These are phyloP conservation scores for Lasiosphaeriaceae sp. DNA, from an alignment of 495 filamentous ascomycete genomes.

Conservation along the genomic window DNA sequence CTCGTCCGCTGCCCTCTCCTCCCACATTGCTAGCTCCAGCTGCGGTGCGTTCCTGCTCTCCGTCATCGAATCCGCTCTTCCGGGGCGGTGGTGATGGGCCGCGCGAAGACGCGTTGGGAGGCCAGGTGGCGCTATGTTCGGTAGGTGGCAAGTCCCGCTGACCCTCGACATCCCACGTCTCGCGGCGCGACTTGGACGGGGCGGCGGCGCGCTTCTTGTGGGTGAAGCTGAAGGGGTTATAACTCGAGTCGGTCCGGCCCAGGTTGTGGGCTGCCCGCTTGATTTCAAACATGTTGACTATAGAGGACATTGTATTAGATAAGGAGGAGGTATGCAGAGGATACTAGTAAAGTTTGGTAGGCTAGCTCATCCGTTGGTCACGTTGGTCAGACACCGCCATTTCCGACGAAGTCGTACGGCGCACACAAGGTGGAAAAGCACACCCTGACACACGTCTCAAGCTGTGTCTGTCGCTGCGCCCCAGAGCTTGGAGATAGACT, in stretches of 20 bases:
- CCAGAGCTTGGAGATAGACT: too few relatives aligned
- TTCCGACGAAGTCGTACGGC: too few relatives aligned
- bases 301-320: constrained; percentile 28
- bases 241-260: constrained; percentile 24
- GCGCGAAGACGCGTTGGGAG: neutral
- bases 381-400: too few relatives aligned
- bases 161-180: constrained; percentile 16
- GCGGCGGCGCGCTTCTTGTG: constrained; percentile 7
- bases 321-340: too few relatives aligned
- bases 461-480: too few relatives aligned
- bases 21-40: neutral
- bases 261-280: constrained; percentile 29
- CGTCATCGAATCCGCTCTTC: neutral
- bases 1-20: neutral
- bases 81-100: neutral
- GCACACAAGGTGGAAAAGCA: too few relatives aligned
- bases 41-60: neutral
- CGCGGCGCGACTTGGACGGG: neutral
- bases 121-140: neutral
- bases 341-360: too few relatives aligned
- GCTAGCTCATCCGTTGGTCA: too few relatives aligned
- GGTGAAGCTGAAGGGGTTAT: constrained; percentile 33
- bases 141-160: neutral
- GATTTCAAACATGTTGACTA: constrained; percentile 35
- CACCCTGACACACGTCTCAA: too few relatives aligned